Evolutionary conservation across 2,329 filamentous ascomycete genomes (phyloP), one percentile per base, ranked within the genome.

Genomic region (Trichoderma semiorbis): DNA sequence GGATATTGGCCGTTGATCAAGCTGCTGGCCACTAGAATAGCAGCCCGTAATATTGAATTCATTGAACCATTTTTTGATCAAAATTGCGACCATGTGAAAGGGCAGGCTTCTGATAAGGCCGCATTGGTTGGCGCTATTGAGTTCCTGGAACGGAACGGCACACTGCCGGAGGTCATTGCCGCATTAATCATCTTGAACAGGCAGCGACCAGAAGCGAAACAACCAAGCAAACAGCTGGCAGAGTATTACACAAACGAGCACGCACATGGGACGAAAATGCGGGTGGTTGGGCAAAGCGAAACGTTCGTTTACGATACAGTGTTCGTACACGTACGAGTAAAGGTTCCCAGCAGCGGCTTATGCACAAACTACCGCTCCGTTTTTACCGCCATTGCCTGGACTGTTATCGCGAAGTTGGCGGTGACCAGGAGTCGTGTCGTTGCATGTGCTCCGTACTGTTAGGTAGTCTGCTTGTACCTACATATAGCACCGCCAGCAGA

Each of bases 121-220:
- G 47, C 50, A 30, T 57, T 55, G 32, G 30, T 21, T 39, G 53
- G 65, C 53, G 65, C 53, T 39, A 32, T 60, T 8, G 30, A n/a
- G 36, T 68, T 24, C 24, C 60, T 18, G 65, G 65, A 30, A 69
- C 36, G 65, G 65, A 30, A 69, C 66, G 32, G 64, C 32, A 32
- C 39, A 60, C 34, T 32, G 66, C 55, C 55, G 66, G 66, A 69
- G 66, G 36, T 34, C 24, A 69, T 50, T 69, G 66, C 66, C 66
- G 66, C 66, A 69, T 69, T 69, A 39, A 69, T 69, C 18, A 47
- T 47, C 66, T 24, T 21, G 26, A 43, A 57, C 65, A 34, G 36
- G 53, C 65, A 60, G 57, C 57, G 55, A 39, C 50, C 2, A 18
- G 32, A 28, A 55, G 32, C 50, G 43, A 60, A 36, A 36, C 34